Evolutionary conservation across 305 asterid species (phyloP), one percentile per base, ranked within the genome.

Genomic region (Fraxinus greggii): DNA sequence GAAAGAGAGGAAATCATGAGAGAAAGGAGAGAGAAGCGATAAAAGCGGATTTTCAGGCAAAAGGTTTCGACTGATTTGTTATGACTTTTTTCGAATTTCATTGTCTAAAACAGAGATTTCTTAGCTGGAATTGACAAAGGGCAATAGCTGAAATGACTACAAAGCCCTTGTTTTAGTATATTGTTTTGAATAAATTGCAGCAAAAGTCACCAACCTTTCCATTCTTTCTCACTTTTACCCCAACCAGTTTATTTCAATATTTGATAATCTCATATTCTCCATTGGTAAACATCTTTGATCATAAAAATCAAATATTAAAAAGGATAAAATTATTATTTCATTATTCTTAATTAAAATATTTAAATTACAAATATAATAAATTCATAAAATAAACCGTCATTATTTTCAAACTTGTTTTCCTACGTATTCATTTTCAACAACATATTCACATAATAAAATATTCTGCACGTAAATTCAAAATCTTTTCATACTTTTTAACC

Each of bases 1-100:
- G 65, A 9, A 21, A 45, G 29, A 77, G 75, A 65, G 28, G 56
- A 77, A 69, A 83, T 31, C 56, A 76, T 59, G 54, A 85, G 74
- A n/a, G 81, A 81, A 54, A 61, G 72, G 33, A 85, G 77, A 19
- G 81, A 81, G 79, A 63, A 67, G 74, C 67, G 65, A 67, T 8
- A 48, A 33, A 69, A 31, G 65, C 78, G 76, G 80, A 79, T 54
- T 73, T 81, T 56, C 28, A 77, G 54, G 82, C 78, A 61, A 80
- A 72, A 79, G 73, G 75, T 23, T 65, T 42, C 75, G 79, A 75
- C 76, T 76, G 73, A 65, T 65, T 65, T 65, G 73, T 65, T 9
- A 3, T 12, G 35, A 9, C 7, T 4, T 63, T 63, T 65, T 65
- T 65, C 29, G 26, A 65, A 8, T 65, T 63, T 65, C 29, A 15